A percentile compares a stretch with the other conserved stretches of the same genome.
Evolutionary conservation across 176 grass and related monocot species (phyloP).

Genomic region (Thinopyrum elongatum): DNA sequence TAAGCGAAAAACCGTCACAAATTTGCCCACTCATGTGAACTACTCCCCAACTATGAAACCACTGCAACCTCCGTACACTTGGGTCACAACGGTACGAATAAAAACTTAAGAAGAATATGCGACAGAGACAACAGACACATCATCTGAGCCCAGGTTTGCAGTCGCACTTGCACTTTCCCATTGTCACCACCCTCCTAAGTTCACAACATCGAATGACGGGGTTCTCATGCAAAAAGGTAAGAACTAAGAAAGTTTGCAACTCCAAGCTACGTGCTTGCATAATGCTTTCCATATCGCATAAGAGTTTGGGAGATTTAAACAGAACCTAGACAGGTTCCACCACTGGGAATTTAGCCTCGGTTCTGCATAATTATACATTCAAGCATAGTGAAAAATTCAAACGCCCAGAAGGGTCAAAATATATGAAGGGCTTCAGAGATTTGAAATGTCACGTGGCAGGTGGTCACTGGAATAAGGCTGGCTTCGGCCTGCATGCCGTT

Average conservation of each 20-base stretch:
- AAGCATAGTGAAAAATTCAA: conserved; percentile 21
- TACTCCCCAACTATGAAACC: no score
- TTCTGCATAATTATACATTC: conserved; percentile 30
- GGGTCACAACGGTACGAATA: no score
- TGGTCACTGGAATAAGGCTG: conserved; percentile 46
- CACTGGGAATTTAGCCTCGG: not conserved
- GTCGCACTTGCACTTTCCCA: no score
- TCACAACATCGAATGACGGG: no score
- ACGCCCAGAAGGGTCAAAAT: not conserved
- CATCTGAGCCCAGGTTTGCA: no score
- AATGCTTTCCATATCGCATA: conserved; percentile 14
- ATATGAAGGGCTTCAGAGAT: not conserved
- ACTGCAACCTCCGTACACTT: no score
- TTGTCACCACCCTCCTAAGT: no score
- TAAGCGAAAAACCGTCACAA: no score
- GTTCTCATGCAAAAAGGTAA: not conserved
- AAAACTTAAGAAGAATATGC: no score
- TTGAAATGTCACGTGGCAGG: conserved; percentile 31
- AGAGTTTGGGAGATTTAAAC: not conserved
- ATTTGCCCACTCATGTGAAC: no score
- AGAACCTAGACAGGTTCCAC: conserved; percentile 9
- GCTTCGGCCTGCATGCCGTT: no score
- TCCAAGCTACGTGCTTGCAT: conserved; percentile 4
- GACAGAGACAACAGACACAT: no score
- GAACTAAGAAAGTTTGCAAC: not conserved